Percentiles rank a stretch among this genome's conserved stretches.
Conservation (phyloP, 2,329 filamentous ascomycete genomes). For the Fusarium piperis region DNA sequence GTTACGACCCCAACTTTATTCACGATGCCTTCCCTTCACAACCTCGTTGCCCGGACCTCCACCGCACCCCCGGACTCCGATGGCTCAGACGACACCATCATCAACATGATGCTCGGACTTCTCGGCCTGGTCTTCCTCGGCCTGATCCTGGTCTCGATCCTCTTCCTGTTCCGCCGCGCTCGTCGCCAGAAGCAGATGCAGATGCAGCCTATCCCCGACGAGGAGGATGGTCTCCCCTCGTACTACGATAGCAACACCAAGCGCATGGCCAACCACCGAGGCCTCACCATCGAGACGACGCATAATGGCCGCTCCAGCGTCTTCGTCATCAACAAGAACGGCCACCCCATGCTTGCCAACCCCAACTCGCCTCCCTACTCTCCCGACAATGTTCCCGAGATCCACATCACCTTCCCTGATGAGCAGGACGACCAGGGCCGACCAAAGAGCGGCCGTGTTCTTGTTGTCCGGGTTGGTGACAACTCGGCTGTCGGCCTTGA, state of each 20-base stretch:
- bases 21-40: constrained; percentile 41
- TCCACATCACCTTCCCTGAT: constrained; percentile 97
- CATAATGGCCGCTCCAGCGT: constrained; percentile 71
- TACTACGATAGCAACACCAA: constrained; percentile 70
- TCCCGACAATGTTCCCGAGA: constrained; percentile 89
- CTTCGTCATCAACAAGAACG: constrained; percentile 82
- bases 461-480: constrained; percentile 92
- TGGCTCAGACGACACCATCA: constrained; percentile 65
- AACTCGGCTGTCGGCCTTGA: constrained; percentile 86
- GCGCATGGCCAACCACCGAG: constrained; percentile 61
- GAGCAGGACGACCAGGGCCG: constrained; percentile 89
- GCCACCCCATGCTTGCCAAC: constrained; percentile 77
- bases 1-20: constrained; percentile 27
- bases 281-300: constrained; percentile 67
- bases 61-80: constrained; percentile 51
- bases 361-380: constrained; percentile 79
- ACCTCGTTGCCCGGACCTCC: constrained; percentile 33
- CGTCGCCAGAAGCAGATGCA: constrained; percentile 59
- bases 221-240: constrained; percentile 67
- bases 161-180: constrained; percentile 78
- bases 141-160: constrained; percentile 71
- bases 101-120: constrained; percentile 82
- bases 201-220: constrained; percentile 47
- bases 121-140: constrained; percentile 80
- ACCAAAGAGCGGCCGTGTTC: constrained; percentile 84